Evolutionary conservation across 2,329 filamentous ascomycete genomes (phyloP).

Genomic region (Coniochaeta ligniaria): DNA sequence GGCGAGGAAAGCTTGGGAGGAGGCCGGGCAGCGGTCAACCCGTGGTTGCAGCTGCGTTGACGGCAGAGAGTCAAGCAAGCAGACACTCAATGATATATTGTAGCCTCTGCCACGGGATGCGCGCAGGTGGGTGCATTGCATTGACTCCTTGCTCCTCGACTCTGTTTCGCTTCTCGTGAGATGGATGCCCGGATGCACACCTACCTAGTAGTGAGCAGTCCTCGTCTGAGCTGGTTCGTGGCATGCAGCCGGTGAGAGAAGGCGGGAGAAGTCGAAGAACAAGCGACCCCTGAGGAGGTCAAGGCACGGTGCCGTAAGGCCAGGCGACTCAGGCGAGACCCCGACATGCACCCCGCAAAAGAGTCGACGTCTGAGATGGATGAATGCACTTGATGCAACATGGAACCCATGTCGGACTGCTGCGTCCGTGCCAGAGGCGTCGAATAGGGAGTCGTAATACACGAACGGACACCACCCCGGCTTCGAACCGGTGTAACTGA

Average conservation of each 20-base stretch:
- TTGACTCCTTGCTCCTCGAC: neutral
- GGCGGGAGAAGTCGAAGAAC: neutral
- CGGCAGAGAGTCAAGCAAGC: neutral
- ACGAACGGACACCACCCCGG: neutral
- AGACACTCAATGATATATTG: neutral
- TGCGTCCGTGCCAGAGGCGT: neutral
- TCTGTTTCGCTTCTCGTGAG: neutral
- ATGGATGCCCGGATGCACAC: neutral
- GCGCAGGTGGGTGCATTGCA: neutral
- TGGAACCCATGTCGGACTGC: neutral
- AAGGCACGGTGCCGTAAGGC: neutral
- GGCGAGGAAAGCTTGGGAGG: neutral
- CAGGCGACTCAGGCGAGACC: neutral
- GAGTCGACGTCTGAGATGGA: neutral
- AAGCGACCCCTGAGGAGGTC: neutral
- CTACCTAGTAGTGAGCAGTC: neutral
- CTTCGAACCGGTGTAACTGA: neutral
- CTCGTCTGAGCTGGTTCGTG: neutral
- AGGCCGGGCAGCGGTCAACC: neutral
- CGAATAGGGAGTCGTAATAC: neutral
- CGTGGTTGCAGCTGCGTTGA: neutral
- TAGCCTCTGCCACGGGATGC: neutral
- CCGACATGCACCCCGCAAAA: neutral
- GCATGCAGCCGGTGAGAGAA: neutral
- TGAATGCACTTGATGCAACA: slow-evolving; percentile 1